Conservation (phyloP, 202 grass and related monocot species). For the Bolboschoenoplectus hybrid region DNA sequence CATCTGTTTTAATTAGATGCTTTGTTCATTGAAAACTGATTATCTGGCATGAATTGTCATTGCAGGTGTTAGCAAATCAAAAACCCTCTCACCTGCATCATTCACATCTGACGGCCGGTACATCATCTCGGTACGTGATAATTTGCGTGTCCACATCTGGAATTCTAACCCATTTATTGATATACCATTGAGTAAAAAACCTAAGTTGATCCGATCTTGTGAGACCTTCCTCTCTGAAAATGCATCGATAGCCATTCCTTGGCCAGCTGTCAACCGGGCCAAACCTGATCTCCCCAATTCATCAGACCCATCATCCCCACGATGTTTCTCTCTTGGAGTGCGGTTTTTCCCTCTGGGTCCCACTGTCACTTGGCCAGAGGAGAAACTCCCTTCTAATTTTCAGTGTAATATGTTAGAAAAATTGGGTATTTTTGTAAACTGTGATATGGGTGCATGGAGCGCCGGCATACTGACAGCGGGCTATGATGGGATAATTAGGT, state of each 20-base stretch:
- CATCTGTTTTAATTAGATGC: background rate
- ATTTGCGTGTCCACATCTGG: conserved; percentile 86
- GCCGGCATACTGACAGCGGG: conserved; percentile 78
- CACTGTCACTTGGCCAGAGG: conserved; percentile 74
- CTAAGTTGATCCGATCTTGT: conserved; percentile 52
- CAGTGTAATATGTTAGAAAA: conserved; percentile 33
- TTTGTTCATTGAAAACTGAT: background rate
- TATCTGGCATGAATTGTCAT: conserved; percentile 17
- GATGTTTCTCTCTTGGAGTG: conserved; percentile 44
- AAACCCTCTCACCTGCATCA: conserved; percentile 58
- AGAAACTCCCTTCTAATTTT: conserved; percentile 52
- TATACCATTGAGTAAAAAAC: conserved; percentile 24
- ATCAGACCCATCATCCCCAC: conserved; percentile 27
- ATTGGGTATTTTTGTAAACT: conserved; percentile 35
- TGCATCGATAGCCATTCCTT: conserved; percentile 58
- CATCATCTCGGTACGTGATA: conserved; percentile 61
- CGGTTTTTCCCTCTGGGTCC: conserved; percentile 49
- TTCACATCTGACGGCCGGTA: conserved; percentile 73
- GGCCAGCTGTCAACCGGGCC: conserved; percentile 47
- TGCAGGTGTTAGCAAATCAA: conserved; percentile 68
- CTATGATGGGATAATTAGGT: conserved; percentile 63
- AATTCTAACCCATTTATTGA: conserved; percentile 41
- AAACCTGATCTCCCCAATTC: conserved; percentile 18
- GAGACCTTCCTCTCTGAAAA: conserved; percentile 77
- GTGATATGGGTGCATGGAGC: conserved; percentile 58